Evolutionary conservation across 1,139 yeast species (phyloP), one percentile per base, ranked within the genome.

Genomic region (Hyphopichia khmerensis): DNA sequence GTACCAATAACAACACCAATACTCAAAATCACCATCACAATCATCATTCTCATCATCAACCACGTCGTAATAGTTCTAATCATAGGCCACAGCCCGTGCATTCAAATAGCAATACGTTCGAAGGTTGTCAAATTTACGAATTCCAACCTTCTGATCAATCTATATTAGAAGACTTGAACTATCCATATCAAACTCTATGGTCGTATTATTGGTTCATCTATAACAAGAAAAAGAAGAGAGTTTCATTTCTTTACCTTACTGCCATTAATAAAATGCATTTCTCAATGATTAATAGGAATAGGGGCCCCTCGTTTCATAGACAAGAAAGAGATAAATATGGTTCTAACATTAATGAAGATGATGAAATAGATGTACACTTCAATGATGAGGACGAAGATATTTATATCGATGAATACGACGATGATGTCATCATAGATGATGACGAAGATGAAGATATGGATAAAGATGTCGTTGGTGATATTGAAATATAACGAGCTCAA

Each of bases 201-300:
- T 85, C 93, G 33, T 75, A 84, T 59, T 88, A 88, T 75, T 93
- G 96, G 86, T 93, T 93, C 62, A 82, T 93, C 41, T 90, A 87
- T 65, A 93, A 89, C 66, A 90, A 88, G 64, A 87, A 88, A 57
- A 81, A 87, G 64, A 93, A 91, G 67, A 77, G 98, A 49, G 98
- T 93, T 3, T 89, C 96, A 1, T 93, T 87, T 59, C 63, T 93
- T 26, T 87, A 89, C 55, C 58, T 74, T 44, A 69, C 69, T 4
- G 79, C 77, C 1, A 66, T 73, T 41, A 72, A 72, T 46, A 67
- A 69, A 47, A 58, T 67, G 10, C 77, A 73, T 51, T 68, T 66
- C 47, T 62, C 70, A 2, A 57, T 53, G 50, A 54, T 68, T n/a
- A 67, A 67, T 47, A 52, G 56, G 13, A 54, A 45, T 38, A 44